A percentile compares a stretch with the other conserved stretches of the same genome.
Conservation (phyloP, 192 early-diverging fungal species). For the Linderina pennispora region DNA sequence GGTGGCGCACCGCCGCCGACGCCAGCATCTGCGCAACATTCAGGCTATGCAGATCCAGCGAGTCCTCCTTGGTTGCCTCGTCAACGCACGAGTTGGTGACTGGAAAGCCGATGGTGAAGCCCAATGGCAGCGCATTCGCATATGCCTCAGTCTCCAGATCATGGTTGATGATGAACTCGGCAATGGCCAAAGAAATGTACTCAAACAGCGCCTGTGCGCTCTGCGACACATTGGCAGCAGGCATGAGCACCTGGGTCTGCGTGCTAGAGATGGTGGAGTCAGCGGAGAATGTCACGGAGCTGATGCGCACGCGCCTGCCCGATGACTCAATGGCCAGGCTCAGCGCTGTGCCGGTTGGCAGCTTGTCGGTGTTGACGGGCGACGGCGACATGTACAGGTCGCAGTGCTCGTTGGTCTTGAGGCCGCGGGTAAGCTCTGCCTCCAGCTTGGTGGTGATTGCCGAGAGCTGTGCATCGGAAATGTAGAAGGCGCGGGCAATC, state of each 20-base stretch:
- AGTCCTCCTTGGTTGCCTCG: constrained; percentile 43
- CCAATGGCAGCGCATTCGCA: constrained; percentile 34
- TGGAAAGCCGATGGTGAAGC: constrained; percentile 93
- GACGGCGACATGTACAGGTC: constrained; percentile 56
- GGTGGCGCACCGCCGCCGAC: constrained; percentile 59
- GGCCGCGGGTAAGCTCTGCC: constrained; percentile 51
- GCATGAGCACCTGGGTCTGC: constrained; percentile 53
- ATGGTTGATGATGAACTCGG: constrained; percentile 55
- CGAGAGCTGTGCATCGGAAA: constrained; percentile 13
- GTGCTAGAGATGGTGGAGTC: constrained; percentile 51
- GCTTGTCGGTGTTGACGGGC: neutral
- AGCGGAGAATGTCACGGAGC: constrained; percentile 63
- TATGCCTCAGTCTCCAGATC: constrained; percentile 1
- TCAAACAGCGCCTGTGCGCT: constrained; percentile 50
- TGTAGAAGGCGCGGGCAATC: constrained; percentile 27
- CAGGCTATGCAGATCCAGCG: constrained; percentile 54
- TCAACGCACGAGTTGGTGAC: constrained; percentile 53
- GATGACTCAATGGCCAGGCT: constrained; percentile 5
- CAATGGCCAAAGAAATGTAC: constrained; percentile 79
- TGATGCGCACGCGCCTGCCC: constrained; percentile 85
- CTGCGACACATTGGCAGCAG: constrained; percentile 39
- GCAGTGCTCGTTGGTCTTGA: constrained; percentile 64
- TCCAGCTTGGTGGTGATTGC: constrained; percentile 33
- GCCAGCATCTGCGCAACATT: constrained; percentile 72
- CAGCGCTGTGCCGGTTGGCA: neutral